phyloP scores from a whole-genome alignment of 148 eudicot genomes.

The Cornus kousa region DNA sequence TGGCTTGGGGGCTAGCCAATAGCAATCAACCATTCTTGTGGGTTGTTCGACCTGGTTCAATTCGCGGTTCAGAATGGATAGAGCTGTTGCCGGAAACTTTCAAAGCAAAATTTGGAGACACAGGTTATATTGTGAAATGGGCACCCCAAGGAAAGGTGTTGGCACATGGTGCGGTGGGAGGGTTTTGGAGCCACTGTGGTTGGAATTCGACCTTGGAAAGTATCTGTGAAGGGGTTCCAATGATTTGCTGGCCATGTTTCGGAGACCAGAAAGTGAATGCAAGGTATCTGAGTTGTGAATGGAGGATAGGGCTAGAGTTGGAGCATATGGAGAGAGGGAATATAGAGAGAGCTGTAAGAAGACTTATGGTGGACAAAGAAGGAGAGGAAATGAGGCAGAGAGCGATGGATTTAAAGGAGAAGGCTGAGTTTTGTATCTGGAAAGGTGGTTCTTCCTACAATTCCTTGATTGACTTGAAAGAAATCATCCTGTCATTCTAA shows the following conservation, averaged over 20 bases:
- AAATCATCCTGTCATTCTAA: too few species aligned
- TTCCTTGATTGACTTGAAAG: too few species aligned
- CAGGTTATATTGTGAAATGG: too few species aligned
- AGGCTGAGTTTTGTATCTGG: too few species aligned
- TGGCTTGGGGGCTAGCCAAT: too few species aligned
- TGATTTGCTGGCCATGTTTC: constrained; percentile 21
- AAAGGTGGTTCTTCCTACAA: too few species aligned
- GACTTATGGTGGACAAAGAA: constrained; percentile 18
- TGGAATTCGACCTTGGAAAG: constrained; percentile 31
- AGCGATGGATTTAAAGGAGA: too few species aligned
- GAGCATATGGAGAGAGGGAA: constrained; percentile 15
- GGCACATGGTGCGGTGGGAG: constrained; percentile 3
- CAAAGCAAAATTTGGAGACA: too few species aligned
- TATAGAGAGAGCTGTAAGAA: constrained; percentile 11
- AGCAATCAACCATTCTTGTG: too few species aligned
- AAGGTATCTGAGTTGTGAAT: constrained; percentile 20
- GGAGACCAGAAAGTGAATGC: constrained; percentile 21
- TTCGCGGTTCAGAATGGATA: too few species aligned
- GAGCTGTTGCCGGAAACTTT: too few species aligned
- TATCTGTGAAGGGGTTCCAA: constrained; percentile 21
- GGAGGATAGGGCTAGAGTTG: constrained; percentile 19
- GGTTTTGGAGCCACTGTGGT: constrained; percentile 32
- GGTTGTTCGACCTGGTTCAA: too few species aligned
- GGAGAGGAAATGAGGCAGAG: background rate
- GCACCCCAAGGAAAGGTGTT: constrained; percentile 13